Percentiles rank a stretch among this genome's conserved stretches.
Evolutionary conservation across 1,284 basidiomycete species (phyloP).

Genomic region (Grifola frondosa): DNA sequence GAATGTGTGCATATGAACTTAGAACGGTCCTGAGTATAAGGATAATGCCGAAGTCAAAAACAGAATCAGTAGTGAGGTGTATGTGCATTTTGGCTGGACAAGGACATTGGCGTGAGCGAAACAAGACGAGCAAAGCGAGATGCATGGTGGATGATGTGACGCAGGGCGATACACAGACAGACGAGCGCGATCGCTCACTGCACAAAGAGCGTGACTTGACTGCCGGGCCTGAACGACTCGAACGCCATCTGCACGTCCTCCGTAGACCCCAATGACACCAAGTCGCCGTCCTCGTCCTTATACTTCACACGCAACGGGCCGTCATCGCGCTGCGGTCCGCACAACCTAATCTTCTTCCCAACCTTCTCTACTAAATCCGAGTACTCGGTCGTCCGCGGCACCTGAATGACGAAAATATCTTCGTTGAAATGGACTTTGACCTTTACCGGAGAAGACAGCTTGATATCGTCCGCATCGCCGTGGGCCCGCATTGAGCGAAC

Average conservation of each 20-base stretch:
- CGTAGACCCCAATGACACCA: constrained; percentile 81
- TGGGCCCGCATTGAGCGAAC: constrained; percentile 56
- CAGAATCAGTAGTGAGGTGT: constrained; percentile 16
- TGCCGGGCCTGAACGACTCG: constrained; percentile 70
- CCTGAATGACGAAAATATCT: constrained; percentile 91
- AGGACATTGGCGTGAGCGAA: constrained; percentile 19
- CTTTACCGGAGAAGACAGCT: constrained; percentile 55
- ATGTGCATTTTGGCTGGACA: constrained; percentile 12
- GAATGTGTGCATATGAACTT: constrained; percentile 25
- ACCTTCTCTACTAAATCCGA: constrained; percentile 86
- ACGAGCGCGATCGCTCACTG: constrained; percentile 43
- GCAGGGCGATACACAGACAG: constrained; percentile 15
- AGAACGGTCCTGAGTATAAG: constrained; percentile 26
- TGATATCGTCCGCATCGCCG: constrained; percentile 42
- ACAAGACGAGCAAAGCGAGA: constrained; percentile 11
- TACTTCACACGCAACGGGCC: constrained; percentile 84
- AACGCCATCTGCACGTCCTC: constrained; percentile 92
- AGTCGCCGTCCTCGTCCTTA: constrained; percentile 88
- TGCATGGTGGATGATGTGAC: constrained; percentile 14
- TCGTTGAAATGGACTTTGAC: constrained; percentile 88
- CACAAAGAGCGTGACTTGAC: constrained; percentile 75
- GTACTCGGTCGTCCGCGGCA: constrained; percentile 76
- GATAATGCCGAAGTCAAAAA: constrained; percentile 22
- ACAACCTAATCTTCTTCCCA: constrained; percentile 87
- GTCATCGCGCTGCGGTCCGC: constrained; percentile 74